Base-by-base conservation (phyloP, 2,329 filamentous ascomycete genomes). In the Colletotrichum aenigma region DNA sequence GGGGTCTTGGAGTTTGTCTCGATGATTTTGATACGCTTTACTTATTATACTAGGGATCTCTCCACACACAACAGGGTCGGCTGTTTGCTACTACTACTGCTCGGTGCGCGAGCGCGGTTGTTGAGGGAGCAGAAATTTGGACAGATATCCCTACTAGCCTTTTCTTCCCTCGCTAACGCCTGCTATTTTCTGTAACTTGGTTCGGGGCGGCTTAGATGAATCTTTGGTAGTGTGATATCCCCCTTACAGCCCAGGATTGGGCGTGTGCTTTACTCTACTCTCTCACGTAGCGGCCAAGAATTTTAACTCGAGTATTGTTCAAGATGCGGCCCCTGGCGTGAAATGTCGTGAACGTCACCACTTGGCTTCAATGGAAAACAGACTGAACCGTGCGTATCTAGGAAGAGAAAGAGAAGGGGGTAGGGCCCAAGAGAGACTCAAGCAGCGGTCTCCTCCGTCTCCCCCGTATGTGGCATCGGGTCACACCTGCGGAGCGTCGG, bases 161-260 rank as follows among this genome's bases (percentile, higher is more conserved):
- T 58, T n/a, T 56, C 30, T 56, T 56, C n/a, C 34, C 34, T 55
- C n/a, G 43, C 64, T 52, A 24, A 21, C 26, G 60, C 21, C 38
- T 18, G 38, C 24, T 61, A 16, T 60, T 15, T 15, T 52, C 21
- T 52, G 52, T 66, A 16, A 61, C 28, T 52, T 18, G 30, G 52
- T 38, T 58, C 16, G 36, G 73, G 70, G 70, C 56, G 73, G 69
- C 55, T 75, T 75, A 65, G 73, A 75, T 73, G 73, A 64, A 67
- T 38, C 18, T 73, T 73, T 24, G 43, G 69, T 64, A 73, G 43
- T 75, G 68, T 75, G 70, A 68, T 73, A 67, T 75, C 56, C 56
- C 38, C 28, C 15, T 58, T 66, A 52, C 32, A 55, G 62, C 55
- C 62, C 62, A 30, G 32, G 16, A 56, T 34, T 56, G 32, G 61